Evolutionary conservation across 805 yeast genomes (phyloP).

Genomic region (Saccharomycopsis vini): DNA sequence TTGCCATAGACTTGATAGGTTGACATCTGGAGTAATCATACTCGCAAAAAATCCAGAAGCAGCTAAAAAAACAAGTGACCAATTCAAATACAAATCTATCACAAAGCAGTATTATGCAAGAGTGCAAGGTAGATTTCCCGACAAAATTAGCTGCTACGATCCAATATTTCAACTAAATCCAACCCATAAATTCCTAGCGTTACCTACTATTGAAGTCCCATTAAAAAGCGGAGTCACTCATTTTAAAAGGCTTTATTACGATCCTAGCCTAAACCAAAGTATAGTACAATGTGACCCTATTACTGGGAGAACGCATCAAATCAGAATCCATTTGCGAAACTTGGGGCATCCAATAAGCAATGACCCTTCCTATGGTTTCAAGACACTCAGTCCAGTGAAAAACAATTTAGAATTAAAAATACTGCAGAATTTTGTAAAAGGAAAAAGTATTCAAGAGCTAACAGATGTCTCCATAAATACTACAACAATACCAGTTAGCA

Average conservation of each 20-base stretch:
- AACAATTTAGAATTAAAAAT: slow-evolving; percentile 5
- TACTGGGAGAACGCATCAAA: slow-evolving; percentile 94
- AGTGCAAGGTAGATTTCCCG: slow-evolving; percentile 81
- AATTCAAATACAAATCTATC: slow-evolving; percentile 56
- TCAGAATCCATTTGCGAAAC: slow-evolving; percentile 83
- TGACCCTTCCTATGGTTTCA: slow-evolving; percentile 63
- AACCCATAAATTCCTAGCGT: slow-evolving; percentile 25
- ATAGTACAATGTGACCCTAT: slow-evolving; percentile 77
- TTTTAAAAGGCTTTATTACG: slow-evolving; percentile 60
- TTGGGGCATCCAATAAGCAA: slow-evolving; percentile 88
- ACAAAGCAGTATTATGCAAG: slow-evolving; percentile 78
- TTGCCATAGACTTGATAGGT: slow-evolving; percentile 41
- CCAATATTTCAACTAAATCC: slow-evolving; percentile 61
- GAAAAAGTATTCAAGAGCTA: not conserved
- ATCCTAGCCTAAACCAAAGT: slow-evolving; percentile 46
- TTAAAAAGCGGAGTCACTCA: slow-evolving; percentile 61
- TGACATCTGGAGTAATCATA: slow-evolving; percentile 90
- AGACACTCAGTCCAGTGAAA: slow-evolving; percentile 2
- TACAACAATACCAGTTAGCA: not conserved
- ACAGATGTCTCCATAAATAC: not conserved
- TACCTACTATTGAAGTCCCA: slow-evolving; percentile 28
- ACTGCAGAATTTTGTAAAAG: slow-evolving; percentile 1
- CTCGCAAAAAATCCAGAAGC: slow-evolving; percentile 72
- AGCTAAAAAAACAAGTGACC: slow-evolving; percentile 65
- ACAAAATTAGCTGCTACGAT: slow-evolving; percentile 42